Percentiles rank a stretch among this genome's conserved stretches.
These are phyloP conservation scores for Aspergillus calidoustus DNA, from an alignment of 2,329 filamentous ascomycete species.

Conservation along the genomic window DNA sequence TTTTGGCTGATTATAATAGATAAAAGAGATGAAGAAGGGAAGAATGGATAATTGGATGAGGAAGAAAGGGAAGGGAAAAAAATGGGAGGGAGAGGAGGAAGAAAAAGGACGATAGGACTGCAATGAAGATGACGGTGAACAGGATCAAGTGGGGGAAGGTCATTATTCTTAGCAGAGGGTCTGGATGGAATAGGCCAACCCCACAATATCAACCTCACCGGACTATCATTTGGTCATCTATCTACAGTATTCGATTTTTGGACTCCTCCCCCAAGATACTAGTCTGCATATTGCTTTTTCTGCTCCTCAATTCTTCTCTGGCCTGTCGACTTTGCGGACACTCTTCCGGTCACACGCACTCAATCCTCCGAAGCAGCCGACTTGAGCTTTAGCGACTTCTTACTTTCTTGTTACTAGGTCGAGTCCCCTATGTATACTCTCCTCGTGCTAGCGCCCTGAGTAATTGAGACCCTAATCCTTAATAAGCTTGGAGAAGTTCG, in stretches of 20 bases:
- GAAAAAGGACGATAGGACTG: conserved; percentile 5
- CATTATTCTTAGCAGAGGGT: conserved; percentile 1
- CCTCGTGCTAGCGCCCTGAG: not conserved
- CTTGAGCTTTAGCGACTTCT: too few relatives aligned
- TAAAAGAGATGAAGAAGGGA: conserved; percentile 6
- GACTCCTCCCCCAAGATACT: not conserved
- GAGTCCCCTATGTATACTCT: not conserved
- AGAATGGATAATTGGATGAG: not conserved
- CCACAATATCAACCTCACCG: not conserved
- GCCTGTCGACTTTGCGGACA: not conserved
- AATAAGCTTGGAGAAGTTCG: not conserved
- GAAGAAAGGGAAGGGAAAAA: conserved; percentile 6
- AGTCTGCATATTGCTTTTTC: not conserved
- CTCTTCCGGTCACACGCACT: not conserved
- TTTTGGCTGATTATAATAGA: conserved; percentile 42
- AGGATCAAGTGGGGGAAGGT: conserved; percentile 11
- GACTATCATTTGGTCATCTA: not conserved
- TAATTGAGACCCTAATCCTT: not conserved
- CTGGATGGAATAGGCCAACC: not conserved
- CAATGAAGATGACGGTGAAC: conserved; percentile 16
- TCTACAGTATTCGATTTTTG: not conserved
- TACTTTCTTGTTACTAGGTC: not conserved
- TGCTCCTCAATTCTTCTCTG: not conserved
- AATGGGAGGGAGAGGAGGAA: not conserved
- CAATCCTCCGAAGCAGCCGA: too few relatives aligned